These are phyloP conservation scores for Cercophora scortea DNA, from an alignment of 495 filamentous ascomycete genomes.

Conservation along the genomic window DNA sequence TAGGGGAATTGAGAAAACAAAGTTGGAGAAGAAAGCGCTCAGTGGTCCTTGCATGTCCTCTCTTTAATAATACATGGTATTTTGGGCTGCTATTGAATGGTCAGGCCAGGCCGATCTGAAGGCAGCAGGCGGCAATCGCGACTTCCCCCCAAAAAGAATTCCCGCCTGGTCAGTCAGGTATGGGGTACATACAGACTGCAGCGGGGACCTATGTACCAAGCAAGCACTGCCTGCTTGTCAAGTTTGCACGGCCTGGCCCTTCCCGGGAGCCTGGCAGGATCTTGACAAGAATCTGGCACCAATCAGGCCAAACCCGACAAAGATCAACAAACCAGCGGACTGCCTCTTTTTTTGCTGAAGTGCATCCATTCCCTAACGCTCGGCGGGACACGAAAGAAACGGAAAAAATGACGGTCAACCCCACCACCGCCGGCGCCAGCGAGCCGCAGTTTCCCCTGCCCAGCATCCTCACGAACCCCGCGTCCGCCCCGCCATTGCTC, in stretches of 20 bases:
- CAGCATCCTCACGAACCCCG: conserved; percentile 50
- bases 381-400: no score
- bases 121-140: background rate
- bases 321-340: no score
- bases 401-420: background rate
- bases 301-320: background rate
- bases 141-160: background rate
- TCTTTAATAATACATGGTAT: no score
- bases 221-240: no score
- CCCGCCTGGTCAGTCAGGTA: background rate
- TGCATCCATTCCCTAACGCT: no score
- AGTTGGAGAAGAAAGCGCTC: no score
- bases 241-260: background rate
- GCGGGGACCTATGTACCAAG: background rate
- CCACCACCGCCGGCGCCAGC: background rate
- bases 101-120: no score
- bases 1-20: no score
- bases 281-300: background rate
- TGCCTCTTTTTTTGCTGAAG: no score
- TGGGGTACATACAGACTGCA: background rate
- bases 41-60: no score
- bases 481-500: conserved; percentile 49
- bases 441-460: conserved; percentile 47
- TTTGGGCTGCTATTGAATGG: no score
- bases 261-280: no score